phyloP scores from a whole-genome alignment of 2,329 filamentous ascomycete genomes.

The Oidium heveae region DNA sequence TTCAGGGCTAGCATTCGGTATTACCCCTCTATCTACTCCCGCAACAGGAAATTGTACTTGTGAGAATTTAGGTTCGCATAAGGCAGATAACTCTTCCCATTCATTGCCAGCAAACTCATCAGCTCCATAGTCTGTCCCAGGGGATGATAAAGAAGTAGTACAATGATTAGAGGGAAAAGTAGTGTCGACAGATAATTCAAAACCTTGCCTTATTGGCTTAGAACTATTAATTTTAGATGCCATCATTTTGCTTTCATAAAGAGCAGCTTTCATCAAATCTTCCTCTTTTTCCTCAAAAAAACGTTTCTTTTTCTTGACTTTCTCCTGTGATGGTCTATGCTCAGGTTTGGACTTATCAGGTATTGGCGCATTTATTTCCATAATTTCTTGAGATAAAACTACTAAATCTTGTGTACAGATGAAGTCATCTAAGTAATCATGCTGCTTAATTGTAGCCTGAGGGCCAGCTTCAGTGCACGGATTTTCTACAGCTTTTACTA shows the following conservation, averaged over 20 bases:
- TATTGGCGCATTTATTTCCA: conserved; percentile 16
- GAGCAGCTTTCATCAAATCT: conserved; percentile 7
- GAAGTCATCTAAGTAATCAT: conserved; percentile 4
- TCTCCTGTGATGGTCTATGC: not conserved
- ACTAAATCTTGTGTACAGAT: conserved; percentile 20
- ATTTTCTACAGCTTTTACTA: not conserved
- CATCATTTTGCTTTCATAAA: conserved; percentile 7
- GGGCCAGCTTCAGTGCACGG: not conserved
- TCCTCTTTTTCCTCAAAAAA: conserved; percentile 13
- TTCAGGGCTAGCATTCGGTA: not conserved
- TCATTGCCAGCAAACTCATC: conserved; percentile 8
- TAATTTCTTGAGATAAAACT: conserved; percentile 22
- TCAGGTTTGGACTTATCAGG: not conserved
- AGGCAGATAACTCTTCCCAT: not conserved
- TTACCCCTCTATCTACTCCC: not conserved
- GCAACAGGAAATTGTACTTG: not conserved
- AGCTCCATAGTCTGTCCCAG: conserved; percentile 11
- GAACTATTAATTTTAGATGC: not conserved
- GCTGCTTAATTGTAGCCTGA: not conserved
- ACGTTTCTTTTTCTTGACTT: conserved; percentile 2
- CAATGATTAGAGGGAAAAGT: not conserved
- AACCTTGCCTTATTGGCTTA: not conserved
- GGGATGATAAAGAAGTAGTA: not conserved
- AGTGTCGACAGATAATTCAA: not conserved
- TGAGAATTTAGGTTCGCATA: not conserved